Base-by-base conservation (phyloP, 768 basidiomycete genomes). In the Auriscalpium orientale region DNA sequence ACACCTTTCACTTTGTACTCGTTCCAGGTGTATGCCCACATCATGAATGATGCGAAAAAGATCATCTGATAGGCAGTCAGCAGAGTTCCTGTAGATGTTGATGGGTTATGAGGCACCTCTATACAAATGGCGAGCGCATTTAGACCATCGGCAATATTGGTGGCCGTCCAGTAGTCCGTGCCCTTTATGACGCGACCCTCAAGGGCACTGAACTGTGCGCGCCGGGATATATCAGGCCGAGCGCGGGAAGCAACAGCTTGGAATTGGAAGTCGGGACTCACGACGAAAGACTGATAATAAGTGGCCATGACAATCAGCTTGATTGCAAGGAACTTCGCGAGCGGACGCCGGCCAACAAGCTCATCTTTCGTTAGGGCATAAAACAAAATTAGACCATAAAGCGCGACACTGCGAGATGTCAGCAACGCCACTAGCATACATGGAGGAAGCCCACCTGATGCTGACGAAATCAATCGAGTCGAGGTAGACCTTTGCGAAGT, bases 241-340 rank as follows among this genome's bases (percentile, higher is more conserved):
- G 22, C 2, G 1, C 8, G 15, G 11, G 13, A 38, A 35, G 33
- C 18, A 8, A 13, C 3, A 20, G 20, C 1, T 4, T 13, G 16
- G 13, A 51, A 4, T n/a, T n/a, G n/a, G n/a, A n/a, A n/a, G n/a
- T n/a, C 1, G 20, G 8, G 9, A 43, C 58, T 38, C 64, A 87
- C 85, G 51, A 90, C 69, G 63, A 91, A 87, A 1, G 79, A 76
- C 64, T 94, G 93, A 68, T 94, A 95, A 69, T 90, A 94, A 0
- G 91, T 92, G 67, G 88, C 83, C 81, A 92, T 84, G 46, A 92
- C 87, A 49, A 91, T 87, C 34, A 89, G 71, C 69, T 95, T 95
- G 74, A 95, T 93, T 3, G 82, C 73, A 58, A 95, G 66, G 68
- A 95, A 95, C 73, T 95, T 95, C 22, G 85, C 81, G 33, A 94